Conservation (phyloP, 148 eudicot genomes). For the Rhododendron griersonianum region DNA sequence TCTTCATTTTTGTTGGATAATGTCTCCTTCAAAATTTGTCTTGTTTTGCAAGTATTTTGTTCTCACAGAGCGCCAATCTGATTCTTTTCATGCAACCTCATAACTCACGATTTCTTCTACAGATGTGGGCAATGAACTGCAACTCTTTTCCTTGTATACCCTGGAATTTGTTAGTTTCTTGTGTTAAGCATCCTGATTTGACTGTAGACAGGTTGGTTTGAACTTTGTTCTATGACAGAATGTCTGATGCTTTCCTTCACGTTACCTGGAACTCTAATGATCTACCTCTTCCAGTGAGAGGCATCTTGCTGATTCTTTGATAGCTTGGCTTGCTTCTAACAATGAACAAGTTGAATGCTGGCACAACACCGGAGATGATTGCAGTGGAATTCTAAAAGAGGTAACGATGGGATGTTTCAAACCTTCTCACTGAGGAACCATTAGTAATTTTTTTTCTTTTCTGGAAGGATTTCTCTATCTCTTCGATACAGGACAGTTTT, state of each 20-base stretch:
- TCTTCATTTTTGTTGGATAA: background rate
- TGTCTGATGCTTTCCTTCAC: background rate
- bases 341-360: constrained; percentile 21
- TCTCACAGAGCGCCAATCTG: background rate
- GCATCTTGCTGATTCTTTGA: constrained; percentile 71
- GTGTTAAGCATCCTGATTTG: constrained; percentile 64
- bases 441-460: background rate
- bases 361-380: constrained; percentile 19
- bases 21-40: background rate
- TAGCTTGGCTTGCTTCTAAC: constrained; percentile 58
- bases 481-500: background rate
- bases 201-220: constrained; percentile 63
- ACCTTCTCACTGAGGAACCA: background rate
- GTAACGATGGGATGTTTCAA: constrained; percentile 25
- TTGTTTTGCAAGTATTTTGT: constrained; percentile 1
- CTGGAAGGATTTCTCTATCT: background rate
- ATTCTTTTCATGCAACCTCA: constrained; percentile 4
- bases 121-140: constrained; percentile 70
- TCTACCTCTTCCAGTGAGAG: constrained; percentile 57
- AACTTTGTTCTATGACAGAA: background rate
- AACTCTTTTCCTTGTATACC: constrained; percentile 51
- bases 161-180: constrained; percentile 41
- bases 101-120: constrained; percentile 20
- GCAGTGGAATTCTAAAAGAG: constrained; percentile 41
- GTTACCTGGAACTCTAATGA: constrained; percentile 4